Evolutionary conservation across 2,329 filamentous ascomycete species (phyloP).

Genomic region (Colletotrichum melonis): DNA sequence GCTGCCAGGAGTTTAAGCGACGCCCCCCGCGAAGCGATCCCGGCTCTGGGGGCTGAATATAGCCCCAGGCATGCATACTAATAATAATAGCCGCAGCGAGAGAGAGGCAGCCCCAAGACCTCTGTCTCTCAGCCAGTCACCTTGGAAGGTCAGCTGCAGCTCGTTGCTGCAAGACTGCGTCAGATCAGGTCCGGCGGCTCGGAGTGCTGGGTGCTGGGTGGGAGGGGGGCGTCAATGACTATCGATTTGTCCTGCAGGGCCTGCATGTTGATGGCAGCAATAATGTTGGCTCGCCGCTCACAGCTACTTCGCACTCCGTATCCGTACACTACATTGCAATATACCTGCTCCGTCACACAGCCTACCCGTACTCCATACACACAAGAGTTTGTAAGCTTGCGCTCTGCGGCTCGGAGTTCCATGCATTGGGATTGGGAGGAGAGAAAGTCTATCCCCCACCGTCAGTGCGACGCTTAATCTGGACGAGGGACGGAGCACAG

Average conservation of each 20-base stretch:
- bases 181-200: constrained; percentile 18
- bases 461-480: constrained; percentile 29
- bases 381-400: constrained; percentile 13
- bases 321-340: too few species aligned
- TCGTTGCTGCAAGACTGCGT: not conserved
- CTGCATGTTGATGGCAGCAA: constrained; percentile 9
- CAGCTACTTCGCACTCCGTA: too few species aligned
- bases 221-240: constrained; percentile 6
- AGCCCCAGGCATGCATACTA: constrained; percentile 9
- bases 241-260: constrained; percentile 17
- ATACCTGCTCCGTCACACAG: too few species aligned
- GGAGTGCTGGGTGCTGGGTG: not conserved
- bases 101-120: not conserved
- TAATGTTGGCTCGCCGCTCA: not conserved
- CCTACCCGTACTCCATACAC: too few species aligned
- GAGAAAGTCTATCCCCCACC: not conserved
- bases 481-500: constrained; percentile 22
- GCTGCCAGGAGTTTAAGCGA: constrained; percentile 14
- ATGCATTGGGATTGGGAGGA: constrained; percentile 1
- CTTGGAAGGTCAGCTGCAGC: not conserved
- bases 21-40: not conserved
- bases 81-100: not conserved
- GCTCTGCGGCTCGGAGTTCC: constrained; percentile 5
- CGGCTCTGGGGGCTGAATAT: constrained; percentile 5
- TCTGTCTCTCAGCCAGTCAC: constrained; percentile 3